A percentile compares a stretch with the other conserved stretches of the same genome.
Conservation (phyloP, 305 asterid species). For the Fraxinus velutina region DNA sequence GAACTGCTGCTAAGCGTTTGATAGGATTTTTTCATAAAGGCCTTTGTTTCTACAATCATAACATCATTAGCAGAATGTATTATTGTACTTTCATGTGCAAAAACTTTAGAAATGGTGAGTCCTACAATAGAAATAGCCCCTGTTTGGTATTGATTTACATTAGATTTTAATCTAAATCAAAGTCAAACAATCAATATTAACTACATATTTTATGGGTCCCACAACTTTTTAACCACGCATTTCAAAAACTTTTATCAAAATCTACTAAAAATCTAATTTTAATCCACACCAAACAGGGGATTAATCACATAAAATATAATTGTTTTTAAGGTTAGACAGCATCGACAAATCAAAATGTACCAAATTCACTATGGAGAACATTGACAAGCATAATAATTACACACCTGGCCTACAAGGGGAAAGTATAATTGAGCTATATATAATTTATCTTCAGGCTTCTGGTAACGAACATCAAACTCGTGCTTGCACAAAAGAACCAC, state of each 20-base stretch:
- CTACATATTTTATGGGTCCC: no score
- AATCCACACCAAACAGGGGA: no score
- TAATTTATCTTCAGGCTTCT: slow-evolving; percentile 93
- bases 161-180: no score
- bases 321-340: slow-evolving; percentile 1
- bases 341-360: not conserved
- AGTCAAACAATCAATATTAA: no score
- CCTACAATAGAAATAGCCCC: not conserved
- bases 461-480: slow-evolving; percentile 93
- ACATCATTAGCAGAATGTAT: slow-evolving; percentile 1
- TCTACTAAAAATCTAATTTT: no score
- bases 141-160: no score
- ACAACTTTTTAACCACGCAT: no score
- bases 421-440: slow-evolving; percentile 94
- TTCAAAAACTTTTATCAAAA: no score
- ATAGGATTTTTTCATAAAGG: not conserved
- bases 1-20: not conserved
- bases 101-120: not conserved
- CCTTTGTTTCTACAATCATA: slow-evolving; percentile 13
- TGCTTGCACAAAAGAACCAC: slow-evolving; percentile 96
- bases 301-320: not conserved
- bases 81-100: slow-evolving; percentile 5
- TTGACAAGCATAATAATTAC: slow-evolving; percentile 18
- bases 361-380: slow-evolving; percentile 12
- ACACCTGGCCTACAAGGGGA: slow-evolving; percentile 95